A percentile compares a stretch with the other conserved stretches of the same genome.
Conservation (phyloP, 1,284 basidiomycete genomes). For the Trametes pubescens region DNA sequence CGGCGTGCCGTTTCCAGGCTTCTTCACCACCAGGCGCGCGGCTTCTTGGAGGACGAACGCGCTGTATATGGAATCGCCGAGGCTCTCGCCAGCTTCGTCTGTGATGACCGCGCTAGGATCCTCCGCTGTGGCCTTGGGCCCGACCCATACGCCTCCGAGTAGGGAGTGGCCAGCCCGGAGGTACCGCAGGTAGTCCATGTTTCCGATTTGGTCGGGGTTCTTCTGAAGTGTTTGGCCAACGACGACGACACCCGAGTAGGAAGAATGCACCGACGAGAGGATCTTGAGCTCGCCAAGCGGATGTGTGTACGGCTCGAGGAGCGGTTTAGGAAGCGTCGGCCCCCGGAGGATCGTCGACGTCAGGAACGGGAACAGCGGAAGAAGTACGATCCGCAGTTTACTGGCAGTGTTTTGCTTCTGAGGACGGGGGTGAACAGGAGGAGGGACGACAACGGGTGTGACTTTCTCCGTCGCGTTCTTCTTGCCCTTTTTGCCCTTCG, state of each 20-base stretch:
- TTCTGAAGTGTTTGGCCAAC: slow-evolving; percentile 73
- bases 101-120: slow-evolving; percentile 46
- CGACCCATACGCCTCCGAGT: slow-evolving; percentile 89
- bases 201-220: slow-evolving; percentile 31
- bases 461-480: slow-evolving; percentile 25
- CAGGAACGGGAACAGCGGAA: slow-evolving; percentile 48
- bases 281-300: slow-evolving; percentile 68
- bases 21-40: slow-evolving; percentile 68
- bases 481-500: slow-evolving; percentile 28
- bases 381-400: slow-evolving; percentile 46
- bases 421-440: slow-evolving; percentile 26
- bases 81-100: slow-evolving; percentile 60
- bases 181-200: slow-evolving; percentile 71
- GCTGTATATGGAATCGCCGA: slow-evolving; percentile 84
- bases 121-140: slow-evolving; percentile 55
- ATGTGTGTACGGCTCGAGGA: slow-evolving; percentile 59
- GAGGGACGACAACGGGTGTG: slow-evolving; percentile 9
- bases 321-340: slow-evolving; percentile 64
- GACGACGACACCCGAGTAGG: slow-evolving; percentile 76
- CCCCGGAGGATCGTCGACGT: slow-evolving; percentile 50
- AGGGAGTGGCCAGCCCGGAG: slow-evolving; percentile 89
- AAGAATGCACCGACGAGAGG: slow-evolving; percentile 72
- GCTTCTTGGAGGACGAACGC: slow-evolving; percentile 90
- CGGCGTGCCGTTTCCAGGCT: slow-evolving; percentile 37
- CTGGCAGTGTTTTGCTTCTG: slow-evolving; percentile 20